These are phyloP conservation scores for Ashbya aceris DNA, from an alignment of 1,139 yeast genomes.

Conservation along the genomic window DNA sequence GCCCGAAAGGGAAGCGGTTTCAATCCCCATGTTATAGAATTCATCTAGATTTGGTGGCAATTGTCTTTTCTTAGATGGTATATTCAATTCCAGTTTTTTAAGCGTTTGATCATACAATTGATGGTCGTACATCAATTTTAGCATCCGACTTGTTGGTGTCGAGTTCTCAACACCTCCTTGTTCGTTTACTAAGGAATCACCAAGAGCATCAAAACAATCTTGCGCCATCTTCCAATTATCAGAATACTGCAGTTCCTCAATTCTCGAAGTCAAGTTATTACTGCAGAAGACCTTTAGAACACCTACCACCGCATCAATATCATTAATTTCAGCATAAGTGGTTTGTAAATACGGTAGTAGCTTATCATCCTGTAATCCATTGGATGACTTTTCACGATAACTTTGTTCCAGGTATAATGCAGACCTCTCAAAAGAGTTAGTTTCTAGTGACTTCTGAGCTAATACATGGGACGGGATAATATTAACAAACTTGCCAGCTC, in stretches of 20 bases:
- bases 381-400: conserved; percentile 36
- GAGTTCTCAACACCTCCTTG: conserved; percentile 26
- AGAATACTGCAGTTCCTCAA: conserved; percentile 72
- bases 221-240: conserved; percentile 85
- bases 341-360: conserved; percentile 52
- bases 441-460: conserved; percentile 73
- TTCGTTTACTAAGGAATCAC: conserved; percentile 37
- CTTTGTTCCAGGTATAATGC: conserved; percentile 81
- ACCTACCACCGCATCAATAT: conserved; percentile 86
- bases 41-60: conserved; percentile 34
- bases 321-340: conserved; percentile 81
- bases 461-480: conserved; percentile 58
- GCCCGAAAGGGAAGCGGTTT: conserved; percentile 65
- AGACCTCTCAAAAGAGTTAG: conserved; percentile 81
- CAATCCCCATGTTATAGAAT: conserved; percentile 61
- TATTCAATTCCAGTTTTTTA: conserved; percentile 24
- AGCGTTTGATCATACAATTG: conserved; percentile 46
- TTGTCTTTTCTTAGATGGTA: conserved; percentile 8
- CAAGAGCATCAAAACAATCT: conserved; percentile 69
- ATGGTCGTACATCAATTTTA: conserved; percentile 49
- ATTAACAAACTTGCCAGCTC: conserved; percentile 39
- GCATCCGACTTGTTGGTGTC: conserved; percentile 31
- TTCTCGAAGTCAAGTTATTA: conserved; percentile 58
- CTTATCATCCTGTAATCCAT: conserved; percentile 32
- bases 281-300: conserved; percentile 66